Conservation (phyloP, 805 yeast genomes). For the Wickerhamomyces ciferrii region DNA sequence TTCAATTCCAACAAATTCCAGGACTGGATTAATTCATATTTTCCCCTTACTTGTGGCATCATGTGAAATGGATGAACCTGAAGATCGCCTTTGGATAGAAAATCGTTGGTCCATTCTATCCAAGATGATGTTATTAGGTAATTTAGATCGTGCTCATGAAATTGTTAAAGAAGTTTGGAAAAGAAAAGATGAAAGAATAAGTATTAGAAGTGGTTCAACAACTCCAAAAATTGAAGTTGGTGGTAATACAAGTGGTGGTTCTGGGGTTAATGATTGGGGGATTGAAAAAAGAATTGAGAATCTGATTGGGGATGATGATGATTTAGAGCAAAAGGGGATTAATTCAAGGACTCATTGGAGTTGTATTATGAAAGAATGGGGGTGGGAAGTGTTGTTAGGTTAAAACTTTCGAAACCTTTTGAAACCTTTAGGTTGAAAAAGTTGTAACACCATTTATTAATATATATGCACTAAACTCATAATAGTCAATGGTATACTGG, state of each 20-base stretch:
- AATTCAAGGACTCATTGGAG: constrained; percentile 60
- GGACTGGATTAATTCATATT: constrained; percentile 54
- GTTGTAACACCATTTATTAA: too few relatives aligned
- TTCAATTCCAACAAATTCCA: constrained; percentile 54
- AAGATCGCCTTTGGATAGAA: constrained; percentile 58
- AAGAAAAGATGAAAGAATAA: constrained; percentile 37
- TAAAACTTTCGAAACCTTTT: constrained; percentile 1
- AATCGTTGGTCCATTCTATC: constrained; percentile 51
- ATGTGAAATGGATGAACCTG: constrained; percentile 56
- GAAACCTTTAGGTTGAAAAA: too few relatives aligned
- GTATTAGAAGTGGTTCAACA: too few relatives aligned
- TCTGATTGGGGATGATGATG: constrained; percentile 14
- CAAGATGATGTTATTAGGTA: constrained; percentile 58
- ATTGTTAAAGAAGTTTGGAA: constrained; percentile 72
- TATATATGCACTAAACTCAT: too few relatives aligned
- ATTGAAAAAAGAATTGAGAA: constrained; percentile 19
- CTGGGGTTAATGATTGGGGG: constrained; percentile 19
- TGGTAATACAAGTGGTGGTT: constrained; percentile 1
- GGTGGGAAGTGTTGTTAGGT: constrained; percentile 64
- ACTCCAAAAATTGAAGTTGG: too few relatives aligned
- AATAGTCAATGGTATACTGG: too few relatives aligned
- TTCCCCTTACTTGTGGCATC: constrained; percentile 62
- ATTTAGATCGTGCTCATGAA: constrained; percentile 59
- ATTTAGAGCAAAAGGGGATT: constrained; percentile 33
- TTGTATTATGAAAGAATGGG: constrained; percentile 69